A percentile compares a stretch with the other conserved stretches of the same genome.
These are phyloP conservation scores for Pulveroboletus sp. DNA, from an alignment of 768 basidiomycete genomes.

Conservation along the genomic window DNA sequence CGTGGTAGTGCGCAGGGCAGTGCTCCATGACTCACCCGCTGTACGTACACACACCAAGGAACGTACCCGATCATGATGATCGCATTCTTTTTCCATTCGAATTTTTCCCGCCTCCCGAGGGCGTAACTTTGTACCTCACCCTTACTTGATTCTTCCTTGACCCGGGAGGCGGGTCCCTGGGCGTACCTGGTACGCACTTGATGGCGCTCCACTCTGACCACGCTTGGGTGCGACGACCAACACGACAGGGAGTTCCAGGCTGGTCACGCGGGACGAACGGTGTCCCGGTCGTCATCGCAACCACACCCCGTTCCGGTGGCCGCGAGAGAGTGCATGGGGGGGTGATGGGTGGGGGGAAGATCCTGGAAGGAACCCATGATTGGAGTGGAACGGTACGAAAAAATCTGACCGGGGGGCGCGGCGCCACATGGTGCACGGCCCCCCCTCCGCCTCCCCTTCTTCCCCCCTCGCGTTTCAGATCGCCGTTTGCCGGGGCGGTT, in stretches of 20 bases:
- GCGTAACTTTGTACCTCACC: slow-evolving; percentile 19
- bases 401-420: not conserved
- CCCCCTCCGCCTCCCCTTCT: not conserved
- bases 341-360: not conserved
- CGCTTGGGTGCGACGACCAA: not conserved
- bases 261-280: slow-evolving; percentile 32
- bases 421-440: not conserved
- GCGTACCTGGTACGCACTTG: slow-evolving; percentile 3
- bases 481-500: not conserved
- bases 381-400: not conserved
- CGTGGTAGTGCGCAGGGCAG: not conserved
- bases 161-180: not conserved
- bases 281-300: slow-evolving; percentile 31
- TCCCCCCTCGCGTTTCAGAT: slow-evolving; percentile 6
- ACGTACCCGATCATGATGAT: slow-evolving; percentile 6
- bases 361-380: not conserved
- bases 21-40: not conserved
- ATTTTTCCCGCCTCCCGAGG: slow-evolving; percentile 1
- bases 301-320: slow-evolving; percentile 10
- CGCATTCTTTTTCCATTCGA: slow-evolving; percentile 2
- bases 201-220: not conserved
- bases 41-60: slow-evolving; percentile 10
- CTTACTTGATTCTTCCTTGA: slow-evolving; percentile 5
- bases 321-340: not conserved
- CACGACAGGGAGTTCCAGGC: slow-evolving; percentile 16